Base-by-base conservation (phyloP, 805 yeast genomes). In the Candida xiaguanensis region DNA sequence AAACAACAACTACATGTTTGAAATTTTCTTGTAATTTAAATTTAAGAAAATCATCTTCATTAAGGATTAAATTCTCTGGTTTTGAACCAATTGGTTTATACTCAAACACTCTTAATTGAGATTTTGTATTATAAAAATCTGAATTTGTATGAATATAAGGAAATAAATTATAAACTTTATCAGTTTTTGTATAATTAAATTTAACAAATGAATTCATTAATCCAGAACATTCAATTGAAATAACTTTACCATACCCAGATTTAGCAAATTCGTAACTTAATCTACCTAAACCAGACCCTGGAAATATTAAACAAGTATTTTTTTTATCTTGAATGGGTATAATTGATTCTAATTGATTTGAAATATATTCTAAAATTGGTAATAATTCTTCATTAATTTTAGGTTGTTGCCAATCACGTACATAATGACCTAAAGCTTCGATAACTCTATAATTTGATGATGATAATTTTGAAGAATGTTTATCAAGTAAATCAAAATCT, bases 211-310 rank as follows among this genome's bases (percentile, higher is more conserved):
- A 48, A 45, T 78, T 77, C 96, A 89, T 88, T 42, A 84, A 56
- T 29, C 83, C 74, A 3, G 91, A 84, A 52, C 72, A 77, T 54
- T 90, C 98, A 23, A 87, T 73, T 0, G 95, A 80, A 43, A 81
- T 82, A 0, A 87, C 89, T 3, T 67, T 51, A 0, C 58, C 58
- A 44, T 66, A 73, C 6, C 5, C 63, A 4, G 31, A 22, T 32
- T 36, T 38, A 12, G 79, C 66, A 18, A 87, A 43, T 43, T 80
- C 86, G 53, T 80, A 80, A 1, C 95, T 81, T 0, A 88, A 63
- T 47, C 88, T 66, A 0, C 96, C 96, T 18, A 85, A 65, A 0
- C 98, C 98, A 1, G 93, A 77, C 0, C 98, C 98, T 0, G 98
- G 97, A 1, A 86, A 75, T 3, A 90, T 61, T 0, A 87, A 70